Evolutionary conservation across 305 asterid genomes (phyloP), one percentile per base, ranked within the genome.

Genomic region (Fraxinus nigra): DNA sequence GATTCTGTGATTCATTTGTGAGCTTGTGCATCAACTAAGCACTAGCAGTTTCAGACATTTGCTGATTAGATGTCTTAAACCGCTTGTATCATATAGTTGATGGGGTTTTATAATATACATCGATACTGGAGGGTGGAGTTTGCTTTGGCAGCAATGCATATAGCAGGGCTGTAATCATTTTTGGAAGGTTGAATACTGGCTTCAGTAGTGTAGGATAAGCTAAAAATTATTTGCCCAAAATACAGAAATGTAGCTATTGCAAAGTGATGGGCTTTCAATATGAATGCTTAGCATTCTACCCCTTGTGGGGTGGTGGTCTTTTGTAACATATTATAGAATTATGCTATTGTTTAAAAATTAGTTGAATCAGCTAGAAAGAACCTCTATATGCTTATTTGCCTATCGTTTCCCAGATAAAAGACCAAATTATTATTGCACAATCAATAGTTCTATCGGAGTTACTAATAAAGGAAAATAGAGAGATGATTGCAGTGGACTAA

Each of bases 71-170:
- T 79, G 80, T 74, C 85, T 51, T 83, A 56, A 81, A 84, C 91
- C 92, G 83, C 85, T 63, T 88, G 91, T 90, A 85, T 80, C 81
- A 86, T 89, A 88, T 84, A 80, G 2, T 77, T 76, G 80, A 80
- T 74, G 84, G 89, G 89, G 90, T 83, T 77, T 51, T 76, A 83
- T 65, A 65, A 65, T 73, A 40, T 75, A 73, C 75, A 82, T 69
- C 37, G 65, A 80, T 78, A 63, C 79, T 69, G 78, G 54, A 43
- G 18, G 77, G 56, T 81, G 35, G 79, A 24, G 69, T 48, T 76
- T 78, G 87, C 78, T 82, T 81, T 87, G 78, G 85, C 59, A 61
- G 87, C 84, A 83, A 81, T 69, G 82, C 84, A 26, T 65, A 65
- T 77, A 82, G 87, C 78, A 65, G 74, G 87, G 86, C 72, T 63